A percentile compares a stretch with the other conserved stretches of the same genome.
Conservation (phyloP, 306 rosid species). For the Astragalus glycyphyllos region DNA sequence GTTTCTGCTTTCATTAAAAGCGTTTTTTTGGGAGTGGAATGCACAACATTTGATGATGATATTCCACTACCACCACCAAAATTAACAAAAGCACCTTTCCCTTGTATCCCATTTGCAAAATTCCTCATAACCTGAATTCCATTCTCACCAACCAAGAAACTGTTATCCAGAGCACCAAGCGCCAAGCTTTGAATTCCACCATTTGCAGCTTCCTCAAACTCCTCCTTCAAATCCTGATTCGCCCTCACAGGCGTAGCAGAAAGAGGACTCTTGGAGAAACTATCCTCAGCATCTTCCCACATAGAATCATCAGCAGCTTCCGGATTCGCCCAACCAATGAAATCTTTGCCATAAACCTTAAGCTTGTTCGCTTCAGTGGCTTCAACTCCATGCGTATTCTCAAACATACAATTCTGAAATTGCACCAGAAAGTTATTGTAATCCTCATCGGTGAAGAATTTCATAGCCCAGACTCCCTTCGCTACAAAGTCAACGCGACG, state of each 20-base stretch:
- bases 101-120: constrained; percentile 83
- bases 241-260: constrained; percentile 60
- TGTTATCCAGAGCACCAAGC: constrained; percentile 91
- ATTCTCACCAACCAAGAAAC: constrained; percentile 83
- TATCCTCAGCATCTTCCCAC: constrained; percentile 93
- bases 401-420: constrained; percentile 74
- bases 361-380: constrained; percentile 75
- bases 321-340: constrained; percentile 87
- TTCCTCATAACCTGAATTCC: constrained; percentile 97
- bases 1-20: constrained; percentile 95
- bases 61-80: constrained; percentile 56
- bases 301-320: constrained; percentile 87
- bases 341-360: constrained; percentile 90
- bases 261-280: constrained; percentile 65
- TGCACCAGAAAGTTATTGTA: constrained; percentile 58
- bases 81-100: constrained; percentile 88
- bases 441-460: constrained; percentile 66
- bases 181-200: constrained; percentile 94
- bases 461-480: constrained; percentile 94
- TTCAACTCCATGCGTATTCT: constrained; percentile 73
- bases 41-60: constrained; percentile 41
- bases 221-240: constrained; percentile 74
- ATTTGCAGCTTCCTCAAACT: constrained; percentile 89
- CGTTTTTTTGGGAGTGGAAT: constrained; percentile 80
- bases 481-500: constrained; percentile 88